phyloP scores from a whole-genome alignment of 1,139 yeast species.

The Waltiozyma sp. region DNA sequence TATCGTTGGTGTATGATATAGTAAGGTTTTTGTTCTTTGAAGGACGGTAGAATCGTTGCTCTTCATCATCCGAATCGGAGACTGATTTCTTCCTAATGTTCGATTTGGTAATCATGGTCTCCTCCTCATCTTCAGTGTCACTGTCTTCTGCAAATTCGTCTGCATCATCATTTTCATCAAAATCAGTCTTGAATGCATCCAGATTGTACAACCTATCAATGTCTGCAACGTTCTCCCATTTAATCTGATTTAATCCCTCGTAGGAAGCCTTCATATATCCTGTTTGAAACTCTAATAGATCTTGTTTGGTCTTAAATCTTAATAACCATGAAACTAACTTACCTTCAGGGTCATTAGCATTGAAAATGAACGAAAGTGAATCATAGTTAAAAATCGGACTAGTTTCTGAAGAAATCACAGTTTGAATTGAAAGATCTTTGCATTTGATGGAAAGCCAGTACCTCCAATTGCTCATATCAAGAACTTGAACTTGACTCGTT shows the following conservation, averaged over 20 bases:
- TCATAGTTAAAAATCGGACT: constrained; percentile 58
- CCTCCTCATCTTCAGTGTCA: constrained; percentile 22
- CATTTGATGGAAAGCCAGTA: constrained; percentile 38
- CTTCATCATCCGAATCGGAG: constrained; percentile 12
- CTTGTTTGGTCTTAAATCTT: constrained; percentile 33
- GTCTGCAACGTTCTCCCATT: constrained; percentile 35
- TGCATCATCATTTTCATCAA: constrained; percentile 21
- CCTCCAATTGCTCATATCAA: constrained; percentile 40
- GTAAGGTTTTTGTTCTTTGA: constrained; percentile 53
- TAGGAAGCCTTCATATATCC: constrained; percentile 44
- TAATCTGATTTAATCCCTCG: constrained; percentile 44
- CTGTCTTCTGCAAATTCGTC: constrained; percentile 20
- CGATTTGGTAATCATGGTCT: constrained; percentile 17
- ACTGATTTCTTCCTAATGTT: constrained; percentile 18
- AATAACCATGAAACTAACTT: constrained; percentile 49
- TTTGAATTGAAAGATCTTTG: constrained; percentile 26
- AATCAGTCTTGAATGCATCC: constrained; percentile 33
- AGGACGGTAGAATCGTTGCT: constrained; percentile 19
- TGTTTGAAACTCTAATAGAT: constrained; percentile 40
- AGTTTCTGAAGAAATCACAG: constrained; percentile 36
- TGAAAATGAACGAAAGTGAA: constrained; percentile 54
- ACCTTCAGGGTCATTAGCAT: constrained; percentile 27
- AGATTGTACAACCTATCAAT: constrained; percentile 38
- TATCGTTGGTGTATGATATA: constrained; percentile 57
- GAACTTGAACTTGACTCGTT: constrained; percentile 26